Percentiles rank a stretch among this genome's conserved stretches.
Conservation (phyloP, 169 alveolate genomes). For the Eimeria zaria region DNA sequence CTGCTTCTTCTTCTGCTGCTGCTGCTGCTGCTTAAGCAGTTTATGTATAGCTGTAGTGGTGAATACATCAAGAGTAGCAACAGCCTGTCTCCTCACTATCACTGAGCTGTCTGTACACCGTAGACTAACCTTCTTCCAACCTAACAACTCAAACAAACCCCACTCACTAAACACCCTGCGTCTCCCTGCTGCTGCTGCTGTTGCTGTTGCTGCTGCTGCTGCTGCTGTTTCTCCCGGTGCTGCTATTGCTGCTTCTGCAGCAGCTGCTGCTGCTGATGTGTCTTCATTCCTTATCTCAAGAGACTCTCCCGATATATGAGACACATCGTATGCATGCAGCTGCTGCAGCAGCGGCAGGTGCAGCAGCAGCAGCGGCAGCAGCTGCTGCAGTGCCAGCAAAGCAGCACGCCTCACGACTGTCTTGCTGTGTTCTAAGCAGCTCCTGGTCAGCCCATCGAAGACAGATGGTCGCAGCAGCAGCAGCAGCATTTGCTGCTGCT, state of each 20-base stretch:
- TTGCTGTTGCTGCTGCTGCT: constrained; percentile 2
- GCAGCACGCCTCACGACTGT: constrained; percentile 59
- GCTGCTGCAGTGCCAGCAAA: constrained; percentile 47
- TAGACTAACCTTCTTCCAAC: neutral
- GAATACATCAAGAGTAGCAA: neutral
- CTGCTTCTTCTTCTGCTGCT: neutral
- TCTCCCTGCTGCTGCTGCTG: neutral
- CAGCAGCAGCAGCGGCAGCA: constrained; percentile 78
- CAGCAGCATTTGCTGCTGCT: constrained; percentile 41
- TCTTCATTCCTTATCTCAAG: neutral
- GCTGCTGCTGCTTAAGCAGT: constrained; percentile 60
- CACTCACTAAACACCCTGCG: too few relatives aligned
- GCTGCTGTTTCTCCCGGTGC: constrained; percentile 26
- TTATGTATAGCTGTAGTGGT: constrained; percentile 22
- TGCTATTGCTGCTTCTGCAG: neutral
- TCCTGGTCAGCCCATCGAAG: neutral
- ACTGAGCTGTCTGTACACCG: constrained; percentile 65
- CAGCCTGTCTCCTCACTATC: constrained; percentile 63
- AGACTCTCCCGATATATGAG: neutral
- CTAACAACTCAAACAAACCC: constrained; percentile 8
- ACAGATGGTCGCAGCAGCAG: constrained; percentile 59
- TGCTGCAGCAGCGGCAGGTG: constrained; percentile 68
- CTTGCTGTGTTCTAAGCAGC: constrained; percentile 69
- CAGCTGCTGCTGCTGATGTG: neutral
- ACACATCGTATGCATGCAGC: neutral